Evolutionary conservation across 2,329 filamentous ascomycete genomes (phyloP), one percentile per base, ranked within the genome.

Genomic region (Ceratocystis albifundus): DNA sequence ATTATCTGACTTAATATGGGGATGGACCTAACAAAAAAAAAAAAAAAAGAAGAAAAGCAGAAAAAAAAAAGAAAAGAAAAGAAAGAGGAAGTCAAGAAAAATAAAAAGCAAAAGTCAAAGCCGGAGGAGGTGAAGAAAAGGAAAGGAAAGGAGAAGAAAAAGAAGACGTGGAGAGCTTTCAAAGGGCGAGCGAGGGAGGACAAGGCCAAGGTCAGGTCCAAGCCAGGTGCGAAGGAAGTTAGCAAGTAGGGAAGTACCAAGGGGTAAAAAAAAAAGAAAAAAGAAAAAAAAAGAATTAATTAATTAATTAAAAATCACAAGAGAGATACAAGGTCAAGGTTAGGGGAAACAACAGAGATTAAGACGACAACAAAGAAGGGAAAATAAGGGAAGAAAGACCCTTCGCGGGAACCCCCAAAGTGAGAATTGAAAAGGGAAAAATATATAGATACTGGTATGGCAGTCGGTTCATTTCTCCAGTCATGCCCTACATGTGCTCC

Each of bases 41-140:
- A 45, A 61, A 36, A 55, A 64, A 68, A 70, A 68, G 70, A 64
- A 45, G 64, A 36, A 55, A 64, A 63, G 61, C 46, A 28, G 32
- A 64, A 62, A 66, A 63, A 32, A 36, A 36, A 61, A 32, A 22
- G 48, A 30, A 64, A 62, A 66, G 61, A 32, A 36, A 36, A 61
- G 46, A 22, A 61, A 30, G 15, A 32, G 64, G 53, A 64, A 64
- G 63, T 64, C 61, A 62, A 64, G 71, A 73, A 74, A 55, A 70
- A 69, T 71, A 69, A 69, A 67, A 70, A 45, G 20, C 28, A 41
- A 59, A 41, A 41, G 36, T 41, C 36, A 41, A 41, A 41, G 36
- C 36, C 36, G 36, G 36, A 64, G 64, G 64, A 65, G 64, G 66
- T 64, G 75, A 72, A 72, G 74, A 71, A 71, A 70, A 71, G 71